Percentiles rank a stretch among this genome's conserved stretches.
Evolutionary conservation across 768 basidiomycete species (phyloP).

Genomic region (Podaxis sp.): DNA sequence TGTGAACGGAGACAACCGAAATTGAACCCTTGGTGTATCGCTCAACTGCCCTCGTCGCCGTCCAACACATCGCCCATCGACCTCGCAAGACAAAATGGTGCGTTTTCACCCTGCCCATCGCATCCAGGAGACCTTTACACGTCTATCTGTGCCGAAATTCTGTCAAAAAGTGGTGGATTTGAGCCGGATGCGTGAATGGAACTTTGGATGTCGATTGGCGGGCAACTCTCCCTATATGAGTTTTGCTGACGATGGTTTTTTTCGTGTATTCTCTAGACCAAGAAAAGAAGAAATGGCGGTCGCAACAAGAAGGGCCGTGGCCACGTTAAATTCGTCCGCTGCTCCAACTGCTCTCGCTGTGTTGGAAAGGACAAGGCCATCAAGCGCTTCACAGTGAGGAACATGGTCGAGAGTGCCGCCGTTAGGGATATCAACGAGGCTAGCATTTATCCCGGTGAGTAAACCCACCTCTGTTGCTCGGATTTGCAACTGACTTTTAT

Average conservation of each 20-base stretch:
- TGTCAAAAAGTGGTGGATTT: constrained; percentile 24
- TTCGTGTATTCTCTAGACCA: constrained; percentile 61
- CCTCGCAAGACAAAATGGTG: constrained; percentile 42
- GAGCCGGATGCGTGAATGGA: constrained; percentile 36
- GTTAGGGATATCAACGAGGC: constrained; percentile 97
- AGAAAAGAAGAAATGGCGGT: constrained; percentile 99
- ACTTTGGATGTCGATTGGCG: constrained; percentile 34
- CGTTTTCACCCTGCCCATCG: constrained; percentile 24
- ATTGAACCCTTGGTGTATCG: constrained; percentile 21
- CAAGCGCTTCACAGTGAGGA: constrained; percentile 98
- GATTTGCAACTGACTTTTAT: constrained; percentile 1
- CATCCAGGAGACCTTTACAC: background rate
- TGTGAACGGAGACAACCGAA: constrained; percentile 33
- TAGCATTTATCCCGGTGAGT: constrained; percentile 85
- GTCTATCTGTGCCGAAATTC: constrained; percentile 11
- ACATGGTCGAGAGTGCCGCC: constrained; percentile 99
- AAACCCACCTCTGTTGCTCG: background rate
- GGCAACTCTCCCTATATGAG: background rate
- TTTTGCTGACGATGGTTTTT: background rate
- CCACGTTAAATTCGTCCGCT: constrained; percentile 91
- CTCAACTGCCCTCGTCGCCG: constrained; percentile 30
- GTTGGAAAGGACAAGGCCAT: constrained; percentile 99
- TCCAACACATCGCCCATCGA: constrained; percentile 39
- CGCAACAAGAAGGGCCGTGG: constrained; percentile 99
- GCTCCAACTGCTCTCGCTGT: constrained; percentile 99